phyloP scores from a whole-genome alignment of 352 stramenopile genomes.

The Phytophthora hybrid region DNA sequence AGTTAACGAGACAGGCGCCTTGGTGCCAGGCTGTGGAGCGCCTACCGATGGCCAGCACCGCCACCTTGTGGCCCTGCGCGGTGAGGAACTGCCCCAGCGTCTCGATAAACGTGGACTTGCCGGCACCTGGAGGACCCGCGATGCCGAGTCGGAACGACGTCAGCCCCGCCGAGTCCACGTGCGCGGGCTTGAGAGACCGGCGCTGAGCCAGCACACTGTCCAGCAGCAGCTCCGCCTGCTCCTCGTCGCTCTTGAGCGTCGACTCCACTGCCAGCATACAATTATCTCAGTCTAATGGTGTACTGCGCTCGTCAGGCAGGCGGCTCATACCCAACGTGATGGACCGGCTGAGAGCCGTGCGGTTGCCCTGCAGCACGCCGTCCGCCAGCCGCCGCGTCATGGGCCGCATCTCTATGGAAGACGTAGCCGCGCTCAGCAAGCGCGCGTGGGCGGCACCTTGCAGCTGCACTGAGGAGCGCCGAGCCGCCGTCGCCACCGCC shows the following conservation, averaged over 20 bases:
- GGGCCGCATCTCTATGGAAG: conserved; percentile 37
- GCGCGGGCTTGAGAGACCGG: conserved; percentile 47
- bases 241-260: conserved; percentile 68
- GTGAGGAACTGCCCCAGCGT: conserved; percentile 92
- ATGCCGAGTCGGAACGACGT: conserved; percentile 92
- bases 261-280: conserved; percentile 71
- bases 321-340: conserved; percentile 70
- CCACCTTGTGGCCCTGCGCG: conserved; percentile 85
- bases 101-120: conserved; percentile 98
- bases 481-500: not conserved
- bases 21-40: not conserved
- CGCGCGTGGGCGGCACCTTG: not conserved
- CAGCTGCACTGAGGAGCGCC: not conserved
- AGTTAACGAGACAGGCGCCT: conserved; percentile 1
- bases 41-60: conserved; percentile 93
- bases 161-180: conserved; percentile 30
- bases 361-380: conserved; percentile 61
- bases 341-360: conserved; percentile 73
- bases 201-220: conserved; percentile 81
- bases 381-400: conserved; percentile 63
- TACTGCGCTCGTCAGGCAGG: conserved; percentile 2
- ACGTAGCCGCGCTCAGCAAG: not conserved
- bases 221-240: conserved; percentile 89
- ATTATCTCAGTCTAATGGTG: not conserved
- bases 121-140: conserved; percentile 93